Evolutionary conservation across 805 yeast species (phyloP), one percentile per base, ranked within the genome.

Genomic region (Teunomyces lycoperdinae): DNA sequence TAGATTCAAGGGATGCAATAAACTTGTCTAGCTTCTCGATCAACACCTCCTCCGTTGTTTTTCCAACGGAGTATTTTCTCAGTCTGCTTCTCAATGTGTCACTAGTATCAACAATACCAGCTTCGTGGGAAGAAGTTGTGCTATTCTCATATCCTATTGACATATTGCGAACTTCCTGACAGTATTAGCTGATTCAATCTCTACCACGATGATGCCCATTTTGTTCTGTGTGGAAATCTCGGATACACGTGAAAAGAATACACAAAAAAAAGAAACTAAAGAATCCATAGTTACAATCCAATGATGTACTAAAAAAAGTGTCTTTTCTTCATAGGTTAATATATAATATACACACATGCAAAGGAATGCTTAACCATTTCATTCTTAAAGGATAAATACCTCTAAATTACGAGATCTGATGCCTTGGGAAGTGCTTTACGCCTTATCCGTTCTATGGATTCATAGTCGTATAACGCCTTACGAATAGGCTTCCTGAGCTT

Each of bases 11-110:
- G 7, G 74, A 68, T n/a, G 73, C 64, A 16, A 73, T 57, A 46
- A 73, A 73, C n/a, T 54, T 53, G 46, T 73, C 77, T 31, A 73
- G 53, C 44, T 67, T 68, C 47, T 72, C 77, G 6, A 72, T 68
- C 48, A 73, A 59, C 2, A 68, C 46, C 52, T 72, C 77, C 42
- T 73, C 77, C 0, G 76, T 65, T 1, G 68, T 29, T 30, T 44
- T 47, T 17, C 14, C 32, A 8, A 31, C 31, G 13, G 39, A 29
- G 30, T 7, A 28, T 16, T 32, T 35, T 9, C 34, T 24, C 46
- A 40, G n/a, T 48, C 58, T 17, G 50, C 48, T 44, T 53, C 58
- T 16, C n/a, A 26, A 10, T 20, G 44, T 28, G 9, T 14, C 34
- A 10, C 39, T 5, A 9, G 20, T 10, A 13, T n/a, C 41, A 13